phyloP scores from a whole-genome alignment of 345 rosid genomes.

The Mallotus nudiflorus region DNA sequence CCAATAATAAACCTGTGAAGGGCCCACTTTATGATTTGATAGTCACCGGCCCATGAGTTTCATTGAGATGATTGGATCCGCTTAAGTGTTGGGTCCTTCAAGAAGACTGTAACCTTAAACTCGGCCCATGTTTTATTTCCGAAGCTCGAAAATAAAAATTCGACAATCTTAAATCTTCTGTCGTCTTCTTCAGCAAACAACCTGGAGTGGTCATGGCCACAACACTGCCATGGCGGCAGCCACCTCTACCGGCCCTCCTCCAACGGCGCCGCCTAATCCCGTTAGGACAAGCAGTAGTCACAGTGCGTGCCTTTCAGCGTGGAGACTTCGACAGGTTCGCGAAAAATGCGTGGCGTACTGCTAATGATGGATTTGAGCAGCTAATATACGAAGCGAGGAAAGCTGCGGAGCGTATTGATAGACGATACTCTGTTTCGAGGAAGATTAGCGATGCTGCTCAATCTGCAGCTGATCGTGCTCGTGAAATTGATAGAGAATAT shows the following conservation, averaged over 20 bases:
- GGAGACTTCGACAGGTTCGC: slow-evolving; percentile 43
- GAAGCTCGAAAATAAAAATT: no score
- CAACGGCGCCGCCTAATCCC: not conserved
- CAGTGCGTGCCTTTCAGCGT: slow-evolving; percentile 49
- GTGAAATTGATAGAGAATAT: slow-evolving; percentile 73
- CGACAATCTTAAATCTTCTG: no score
- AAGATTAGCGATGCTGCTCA: slow-evolving; percentile 53
- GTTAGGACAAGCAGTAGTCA: not conserved
- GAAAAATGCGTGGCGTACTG: slow-evolving; percentile 76
- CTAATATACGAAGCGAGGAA: slow-evolving; percentile 80
- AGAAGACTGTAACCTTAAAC: no score
- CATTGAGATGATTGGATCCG: no score
- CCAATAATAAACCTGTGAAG: no score
- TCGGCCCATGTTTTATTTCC: no score
- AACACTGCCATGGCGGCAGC: slow-evolving; percentile 9
- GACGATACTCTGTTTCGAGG: slow-evolving; percentile 73
- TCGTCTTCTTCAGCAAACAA: no score
- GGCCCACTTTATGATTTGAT: no score
- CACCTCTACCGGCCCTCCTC: not conserved
- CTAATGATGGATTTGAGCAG: slow-evolving; percentile 85
- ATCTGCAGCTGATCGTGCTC: slow-evolving; percentile 64
- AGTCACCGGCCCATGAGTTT: no score
- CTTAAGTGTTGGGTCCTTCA: no score
- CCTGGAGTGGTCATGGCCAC: not conserved
- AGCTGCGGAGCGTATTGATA: slow-evolving; percentile 76